A percentile compares a stretch with the other conserved stretches of the same genome.
These are phyloP conservation scores for Crithidia bombi DNA, from an alignment of 208 protist genomes.

Conservation along the genomic window DNA sequence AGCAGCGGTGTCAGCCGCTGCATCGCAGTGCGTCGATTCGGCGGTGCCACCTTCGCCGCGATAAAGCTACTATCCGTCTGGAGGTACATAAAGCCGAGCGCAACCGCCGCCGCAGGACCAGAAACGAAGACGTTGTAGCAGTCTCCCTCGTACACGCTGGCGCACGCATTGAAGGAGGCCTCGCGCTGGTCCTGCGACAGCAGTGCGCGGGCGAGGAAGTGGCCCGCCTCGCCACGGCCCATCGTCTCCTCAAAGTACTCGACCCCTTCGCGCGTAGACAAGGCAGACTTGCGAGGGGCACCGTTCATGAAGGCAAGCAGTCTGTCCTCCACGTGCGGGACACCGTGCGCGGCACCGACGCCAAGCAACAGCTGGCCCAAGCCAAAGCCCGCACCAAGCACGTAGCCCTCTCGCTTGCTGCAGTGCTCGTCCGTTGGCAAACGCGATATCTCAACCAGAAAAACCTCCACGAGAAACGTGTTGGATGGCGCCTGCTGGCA, in stretches of 20 bases:
- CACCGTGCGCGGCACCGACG: constrained; percentile 50
- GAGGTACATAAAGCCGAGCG: constrained; percentile 81
- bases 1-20: constrained; percentile 74
- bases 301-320: constrained; percentile 81
- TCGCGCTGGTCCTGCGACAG: constrained; percentile 52
- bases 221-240: constrained; percentile 44
- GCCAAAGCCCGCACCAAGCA: constrained; percentile 74
- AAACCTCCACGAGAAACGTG: constrained; percentile 79
- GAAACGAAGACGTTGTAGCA: constrained; percentile 79
- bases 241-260: constrained; percentile 62
- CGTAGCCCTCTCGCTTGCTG: constrained; percentile 78
- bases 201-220: constrained; percentile 69
- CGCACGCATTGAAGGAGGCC: constrained; percentile 54
- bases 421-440: constrained; percentile 89
- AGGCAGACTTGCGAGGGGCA: constrained; percentile 48
- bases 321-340: constrained; percentile 60
- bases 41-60: constrained; percentile 50
- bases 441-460: constrained; percentile 85
- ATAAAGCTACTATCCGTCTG: constrained; percentile 63
- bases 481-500: constrained; percentile 65
- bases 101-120: constrained; percentile 67
- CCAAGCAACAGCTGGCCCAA: constrained; percentile 82
- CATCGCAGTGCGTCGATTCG: constrained; percentile 57
- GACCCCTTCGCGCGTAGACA: constrained; percentile 54
- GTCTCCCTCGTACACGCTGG: constrained; percentile 75